Conservation (phyloP, 768 basidiomycete species). For the Dictyophora rubrovolvata region DNA sequence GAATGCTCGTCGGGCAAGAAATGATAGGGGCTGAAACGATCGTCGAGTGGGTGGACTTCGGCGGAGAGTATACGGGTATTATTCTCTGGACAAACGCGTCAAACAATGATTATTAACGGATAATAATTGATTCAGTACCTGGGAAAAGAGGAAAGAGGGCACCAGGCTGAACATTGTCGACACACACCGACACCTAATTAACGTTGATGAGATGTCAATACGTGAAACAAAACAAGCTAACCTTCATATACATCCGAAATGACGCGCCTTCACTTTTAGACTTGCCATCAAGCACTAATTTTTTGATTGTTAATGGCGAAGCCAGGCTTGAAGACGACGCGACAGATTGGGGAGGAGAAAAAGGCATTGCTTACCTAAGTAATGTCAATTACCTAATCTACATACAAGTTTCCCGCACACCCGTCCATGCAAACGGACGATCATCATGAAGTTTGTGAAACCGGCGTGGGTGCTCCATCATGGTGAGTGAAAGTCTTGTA, state of each 20-base stretch:
- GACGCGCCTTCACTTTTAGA: slow-evolving; percentile 41
- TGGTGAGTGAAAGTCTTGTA: slow-evolving; percentile 30
- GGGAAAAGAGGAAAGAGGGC: slow-evolving; percentile 63
- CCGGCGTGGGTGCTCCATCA: slow-evolving; percentile 82
- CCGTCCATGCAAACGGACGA: no score
- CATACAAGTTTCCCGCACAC: no score
- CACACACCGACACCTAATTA: slow-evolving; percentile 52
- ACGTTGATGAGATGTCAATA: not conserved
- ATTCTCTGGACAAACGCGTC: slow-evolving; percentile 42
- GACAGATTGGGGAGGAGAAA: slow-evolving; percentile 9
- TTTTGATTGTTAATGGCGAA: slow-evolving; percentile 2
- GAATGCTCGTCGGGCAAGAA: slow-evolving; percentile 57
- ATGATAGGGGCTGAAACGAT: slow-evolving; percentile 60
- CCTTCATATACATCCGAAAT: slow-evolving; percentile 72
- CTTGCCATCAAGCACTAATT: slow-evolving; percentile 5
- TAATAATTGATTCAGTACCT: slow-evolving; percentile 31
- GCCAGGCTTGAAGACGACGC: not conserved
- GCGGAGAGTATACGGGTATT: slow-evolving; percentile 66
- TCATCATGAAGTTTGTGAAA: slow-evolving; percentile 73
- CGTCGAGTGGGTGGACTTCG: slow-evolving; percentile 68
- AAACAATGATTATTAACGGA: not conserved
- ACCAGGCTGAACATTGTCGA: slow-evolving; percentile 56
- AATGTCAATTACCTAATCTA: not conserved
- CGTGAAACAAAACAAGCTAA: slow-evolving; percentile 19
- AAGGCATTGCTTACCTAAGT: not conserved